A percentile compares a stretch with the other conserved stretches of the same genome.
Conservation (phyloP, 306 rosid species). For the Hylodesmum podocarpum region DNA sequence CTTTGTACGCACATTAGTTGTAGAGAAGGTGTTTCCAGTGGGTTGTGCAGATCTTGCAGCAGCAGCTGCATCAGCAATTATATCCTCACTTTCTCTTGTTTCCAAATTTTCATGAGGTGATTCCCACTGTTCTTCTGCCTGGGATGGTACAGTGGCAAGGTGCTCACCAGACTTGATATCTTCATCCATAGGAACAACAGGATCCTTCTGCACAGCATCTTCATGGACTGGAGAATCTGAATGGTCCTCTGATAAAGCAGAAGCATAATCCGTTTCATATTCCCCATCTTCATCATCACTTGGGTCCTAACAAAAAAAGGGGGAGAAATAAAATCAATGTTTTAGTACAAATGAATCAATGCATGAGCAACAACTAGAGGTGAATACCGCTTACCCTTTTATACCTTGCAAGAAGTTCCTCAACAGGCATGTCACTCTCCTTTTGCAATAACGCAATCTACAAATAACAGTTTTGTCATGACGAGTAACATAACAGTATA, state of each 20-base stretch:
- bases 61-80: slow-evolving; percentile 95
- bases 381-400: slow-evolving; percentile 70
- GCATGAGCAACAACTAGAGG: slow-evolving; percentile 32
- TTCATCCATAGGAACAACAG: slow-evolving; percentile 47
- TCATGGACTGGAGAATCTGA: slow-evolving; percentile 54
- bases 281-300: slow-evolving; percentile 49
- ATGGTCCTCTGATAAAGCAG: slow-evolving; percentile 63
- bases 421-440: slow-evolving; percentile 88
- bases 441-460: slow-evolving; percentile 85
- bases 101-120: slow-evolving; percentile 42
- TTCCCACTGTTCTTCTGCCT: slow-evolving; percentile 50
- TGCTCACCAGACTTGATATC: slow-evolving; percentile 50
- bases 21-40: slow-evolving; percentile 98
- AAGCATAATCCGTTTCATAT: slow-evolving; percentile 60
- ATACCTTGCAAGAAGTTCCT: slow-evolving; percentile 95
- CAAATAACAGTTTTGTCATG: slow-evolving; percentile 30
- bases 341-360: slow-evolving; percentile 22
- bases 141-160: slow-evolving; percentile 39
- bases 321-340: neutral
- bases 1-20: slow-evolving; percentile 94
- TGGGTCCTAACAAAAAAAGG: slow-evolving; percentile 48
- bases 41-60: slow-evolving; percentile 99
- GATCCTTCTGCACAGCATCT: slow-evolving; percentile 43
- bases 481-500: slow-evolving; percentile 7
- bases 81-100: slow-evolving; percentile 73